A percentile compares a stretch with the other conserved stretches of the same genome.
Conservation (phyloP, 106 monocot species). For the Triglochin maritima region DNA sequence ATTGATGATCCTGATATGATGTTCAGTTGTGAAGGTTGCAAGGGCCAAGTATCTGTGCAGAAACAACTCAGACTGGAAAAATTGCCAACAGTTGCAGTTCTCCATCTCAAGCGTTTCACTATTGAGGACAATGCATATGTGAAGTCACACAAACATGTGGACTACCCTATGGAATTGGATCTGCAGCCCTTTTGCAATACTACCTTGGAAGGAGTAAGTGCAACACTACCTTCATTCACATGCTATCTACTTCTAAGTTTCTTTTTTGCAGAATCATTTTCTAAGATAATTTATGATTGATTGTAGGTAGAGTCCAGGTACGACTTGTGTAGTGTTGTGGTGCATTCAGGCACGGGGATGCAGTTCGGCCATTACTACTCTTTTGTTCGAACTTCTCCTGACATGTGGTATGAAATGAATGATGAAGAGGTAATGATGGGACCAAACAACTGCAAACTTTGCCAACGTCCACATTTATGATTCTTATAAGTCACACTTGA, state of each 20-base stretch:
- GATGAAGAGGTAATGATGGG: slow-evolving; percentile 15
- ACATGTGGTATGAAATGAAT: slow-evolving; percentile 39
- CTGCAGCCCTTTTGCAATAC: slow-evolving; percentile 39
- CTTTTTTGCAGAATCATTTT: neutral
- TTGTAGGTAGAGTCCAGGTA: slow-evolving; percentile 35
- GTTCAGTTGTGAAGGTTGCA: slow-evolving; percentile 57
- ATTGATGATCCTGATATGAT: slow-evolving; percentile 46
- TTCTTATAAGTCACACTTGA: neutral
- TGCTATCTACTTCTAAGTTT: too few species aligned
- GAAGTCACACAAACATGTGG: slow-evolving; percentile 51
- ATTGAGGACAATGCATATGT: slow-evolving; percentile 9
- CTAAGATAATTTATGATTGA: neutral
- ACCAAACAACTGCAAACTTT: neutral
- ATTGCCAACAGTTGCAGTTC: slow-evolving; percentile 41
- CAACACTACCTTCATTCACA: neutral
- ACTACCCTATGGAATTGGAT: slow-evolving; percentile 55
- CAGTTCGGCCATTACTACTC: slow-evolving; percentile 47
- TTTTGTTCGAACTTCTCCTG: slow-evolving; percentile 38
- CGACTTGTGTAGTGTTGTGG: slow-evolving; percentile 52
- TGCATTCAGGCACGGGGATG: slow-evolving; percentile 26
- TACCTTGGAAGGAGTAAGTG: slow-evolving; percentile 19
- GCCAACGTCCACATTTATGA: too few species aligned
- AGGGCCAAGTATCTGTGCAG: slow-evolving; percentile 29
- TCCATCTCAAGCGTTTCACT: slow-evolving; percentile 77
- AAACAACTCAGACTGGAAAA: slow-evolving; percentile 53